A percentile compares a stretch with the other conserved stretches of the same genome.
These are phyloP conservation scores for Claviceps purpurea DNA, from an alignment of 2,329 filamentous ascomycete species.

Conservation along the genomic window DNA sequence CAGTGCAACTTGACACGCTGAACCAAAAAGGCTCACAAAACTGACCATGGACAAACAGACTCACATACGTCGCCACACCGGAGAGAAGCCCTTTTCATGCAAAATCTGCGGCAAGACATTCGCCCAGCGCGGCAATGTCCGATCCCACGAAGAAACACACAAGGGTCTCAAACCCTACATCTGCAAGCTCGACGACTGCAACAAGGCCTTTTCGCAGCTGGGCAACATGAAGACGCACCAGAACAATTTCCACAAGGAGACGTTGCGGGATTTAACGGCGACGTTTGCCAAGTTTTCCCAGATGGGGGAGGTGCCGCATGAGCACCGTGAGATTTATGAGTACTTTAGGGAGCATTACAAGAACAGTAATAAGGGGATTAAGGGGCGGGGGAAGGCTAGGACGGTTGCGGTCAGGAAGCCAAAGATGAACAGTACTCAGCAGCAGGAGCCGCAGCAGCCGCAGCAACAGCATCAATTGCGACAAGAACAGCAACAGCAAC, in stretches of 20 bases:
- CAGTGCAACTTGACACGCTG: neutral
- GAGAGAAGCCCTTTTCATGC: slow-evolving; percentile 73
- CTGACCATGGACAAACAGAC: slow-evolving; percentile 53
- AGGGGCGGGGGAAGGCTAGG: slow-evolving; percentile 79
- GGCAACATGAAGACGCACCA: slow-evolving; percentile 94
- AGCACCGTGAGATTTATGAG: slow-evolving; percentile 64
- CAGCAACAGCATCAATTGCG: neutral
- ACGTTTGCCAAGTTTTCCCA: slow-evolving; percentile 58
- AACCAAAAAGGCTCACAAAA: neutral
- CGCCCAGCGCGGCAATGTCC: slow-evolving; percentile 73
- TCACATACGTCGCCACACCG: slow-evolving; percentile 76
- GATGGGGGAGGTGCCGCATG: slow-evolving; percentile 39
- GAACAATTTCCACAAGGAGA: slow-evolving; percentile 80
- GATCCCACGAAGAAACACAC: slow-evolving; percentile 73
- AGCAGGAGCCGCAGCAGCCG: neutral
- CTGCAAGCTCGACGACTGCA: slow-evolving; percentile 71
- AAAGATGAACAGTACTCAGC: slow-evolving; percentile 12
- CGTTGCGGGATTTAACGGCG: slow-evolving; percentile 53
- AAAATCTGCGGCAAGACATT: slow-evolving; percentile 70
- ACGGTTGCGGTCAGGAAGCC: slow-evolving; percentile 35
- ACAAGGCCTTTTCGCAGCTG: slow-evolving; percentile 77
- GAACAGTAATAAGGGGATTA: slow-evolving; percentile 97
- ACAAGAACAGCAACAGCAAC: neutral
- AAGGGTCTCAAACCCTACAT: slow-evolving; percentile 63
- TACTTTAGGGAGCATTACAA: slow-evolving; percentile 88